These are phyloP conservation scores for Chaetomium olivaceum DNA, from an alignment of 2,329 filamentous ascomycete genomes.

Conservation along the genomic window DNA sequence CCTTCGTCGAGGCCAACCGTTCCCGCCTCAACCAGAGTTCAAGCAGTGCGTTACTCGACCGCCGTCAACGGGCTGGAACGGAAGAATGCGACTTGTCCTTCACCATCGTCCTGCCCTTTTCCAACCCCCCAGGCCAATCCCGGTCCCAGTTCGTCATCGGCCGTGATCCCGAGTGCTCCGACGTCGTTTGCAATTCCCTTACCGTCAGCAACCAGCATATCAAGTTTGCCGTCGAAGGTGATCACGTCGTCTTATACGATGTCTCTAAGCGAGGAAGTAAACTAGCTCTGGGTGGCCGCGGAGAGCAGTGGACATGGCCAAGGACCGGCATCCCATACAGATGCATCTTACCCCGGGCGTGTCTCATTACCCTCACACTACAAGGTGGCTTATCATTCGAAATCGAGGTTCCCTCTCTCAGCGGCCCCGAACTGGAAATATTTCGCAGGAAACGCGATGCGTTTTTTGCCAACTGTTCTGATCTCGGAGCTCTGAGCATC, in stretches of 20 bases:
- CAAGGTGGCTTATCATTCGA: not conserved
- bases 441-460: constrained; percentile 2
- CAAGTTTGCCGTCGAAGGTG: constrained; percentile 2
- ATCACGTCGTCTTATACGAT: constrained; percentile 10
- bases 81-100: not conserved
- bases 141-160: constrained; percentile 9
- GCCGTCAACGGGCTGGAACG: not conserved
- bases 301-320: not conserved
- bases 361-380: not conserved
- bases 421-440: not conserved
- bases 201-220: not conserved
- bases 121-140: not conserved
- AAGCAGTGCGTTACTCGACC: too few species aligned
- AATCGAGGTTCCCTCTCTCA: not conserved
- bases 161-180: not conserved
- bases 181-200: not conserved
- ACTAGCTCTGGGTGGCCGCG: not conserved
- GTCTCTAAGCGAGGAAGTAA: not conserved
- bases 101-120: not conserved
- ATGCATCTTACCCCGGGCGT: constrained; percentile 2
- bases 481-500: not conserved
- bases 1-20: not conserved
- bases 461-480: constrained; percentile 3
- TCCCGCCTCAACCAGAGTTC: not conserved
- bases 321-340: not conserved